phyloP scores from a whole-genome alignment of 1,284 basidiomycete species.

The Sphaerobolus stellatus region DNA sequence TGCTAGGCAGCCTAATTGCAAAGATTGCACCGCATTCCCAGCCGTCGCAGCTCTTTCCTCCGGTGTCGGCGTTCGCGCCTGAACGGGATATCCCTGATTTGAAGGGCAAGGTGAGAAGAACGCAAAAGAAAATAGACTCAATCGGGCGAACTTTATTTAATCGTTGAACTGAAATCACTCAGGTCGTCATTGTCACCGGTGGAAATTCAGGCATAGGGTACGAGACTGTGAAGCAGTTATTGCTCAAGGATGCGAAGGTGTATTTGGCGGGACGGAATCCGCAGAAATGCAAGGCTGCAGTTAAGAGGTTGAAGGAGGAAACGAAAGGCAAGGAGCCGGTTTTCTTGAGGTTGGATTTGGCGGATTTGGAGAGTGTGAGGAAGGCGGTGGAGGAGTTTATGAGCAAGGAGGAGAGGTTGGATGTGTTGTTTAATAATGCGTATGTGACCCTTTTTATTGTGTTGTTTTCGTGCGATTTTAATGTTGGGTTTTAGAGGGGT shows the following conservation, averaged over 20 bases:
- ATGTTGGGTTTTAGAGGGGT: background rate
- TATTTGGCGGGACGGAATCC: slow-evolving; percentile 37
- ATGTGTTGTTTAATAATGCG: slow-evolving; percentile 7
- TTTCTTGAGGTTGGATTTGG: slow-evolving; percentile 37
- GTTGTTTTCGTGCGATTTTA: background rate
- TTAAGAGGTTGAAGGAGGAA: slow-evolving; percentile 30
- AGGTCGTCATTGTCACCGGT: slow-evolving; percentile 21
- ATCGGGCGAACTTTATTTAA: background rate
- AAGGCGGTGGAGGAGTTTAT: background rate
- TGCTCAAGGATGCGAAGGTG: slow-evolving; percentile 37
- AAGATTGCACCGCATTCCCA: background rate
- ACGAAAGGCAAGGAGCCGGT: slow-evolving; percentile 20
- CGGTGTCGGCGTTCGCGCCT: background rate
- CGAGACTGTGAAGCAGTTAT: slow-evolving; percentile 24
- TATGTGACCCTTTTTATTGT: background rate
- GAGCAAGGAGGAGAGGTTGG: background rate
- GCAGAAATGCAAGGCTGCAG: slow-evolving; percentile 33
- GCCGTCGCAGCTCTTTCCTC: background rate
- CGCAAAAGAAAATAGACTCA: background rate
- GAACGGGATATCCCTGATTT: slow-evolving; percentile 38
- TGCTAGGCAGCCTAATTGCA: background rate
- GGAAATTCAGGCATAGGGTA: slow-evolving; percentile 12
- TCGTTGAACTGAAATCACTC: background rate
- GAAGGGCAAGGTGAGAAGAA: slow-evolving; percentile 32
- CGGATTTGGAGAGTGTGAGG: slow-evolving; percentile 36